phyloP scores from a whole-genome alignment of 805 yeast species.

The Priceomyces haplophilus region DNA sequence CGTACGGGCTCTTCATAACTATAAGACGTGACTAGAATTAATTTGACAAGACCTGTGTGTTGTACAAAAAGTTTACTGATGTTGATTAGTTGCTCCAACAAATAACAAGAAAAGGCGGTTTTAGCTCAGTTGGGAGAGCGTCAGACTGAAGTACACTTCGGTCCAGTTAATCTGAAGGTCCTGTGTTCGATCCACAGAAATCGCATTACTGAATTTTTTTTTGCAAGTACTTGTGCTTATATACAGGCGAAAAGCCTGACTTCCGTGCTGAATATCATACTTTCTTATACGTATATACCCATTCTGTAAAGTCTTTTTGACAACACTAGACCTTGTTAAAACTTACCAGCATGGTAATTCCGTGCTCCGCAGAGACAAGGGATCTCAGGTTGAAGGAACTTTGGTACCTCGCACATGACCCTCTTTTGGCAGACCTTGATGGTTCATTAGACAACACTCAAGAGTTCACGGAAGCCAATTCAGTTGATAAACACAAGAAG shows the following conservation, averaged over 20 bases:
- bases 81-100: no score
- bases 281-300: neutral
- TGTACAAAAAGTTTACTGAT: no score
- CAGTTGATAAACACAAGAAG: slow-evolving; percentile 19
- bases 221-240: slow-evolving; percentile 42
- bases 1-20: no score
- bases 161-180: slow-evolving; percentile 67
- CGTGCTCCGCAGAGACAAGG: slow-evolving; percentile 9
- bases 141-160: slow-evolving; percentile 33
- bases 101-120: slow-evolving; percentile 23
- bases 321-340: neutral
- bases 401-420: slow-evolving; percentile 15
- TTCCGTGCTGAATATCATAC: slow-evolving; percentile 2
- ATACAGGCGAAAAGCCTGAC: neutral
- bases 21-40: no score
- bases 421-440: slow-evolving; percentile 10
- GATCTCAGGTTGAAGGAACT: slow-evolving; percentile 16
- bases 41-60: no score
- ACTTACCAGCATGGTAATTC: slow-evolving; percentile 1
- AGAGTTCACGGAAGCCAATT: slow-evolving; percentile 9
- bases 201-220: slow-evolving; percentile 50
- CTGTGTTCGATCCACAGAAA: slow-evolving; percentile 85
- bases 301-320: neutral
- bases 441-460: neutral
- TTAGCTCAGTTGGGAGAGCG: slow-evolving; percentile 40